Conservation (phyloP, 176 grass and related monocot genomes). For the Musa troglodytarum region DNA sequence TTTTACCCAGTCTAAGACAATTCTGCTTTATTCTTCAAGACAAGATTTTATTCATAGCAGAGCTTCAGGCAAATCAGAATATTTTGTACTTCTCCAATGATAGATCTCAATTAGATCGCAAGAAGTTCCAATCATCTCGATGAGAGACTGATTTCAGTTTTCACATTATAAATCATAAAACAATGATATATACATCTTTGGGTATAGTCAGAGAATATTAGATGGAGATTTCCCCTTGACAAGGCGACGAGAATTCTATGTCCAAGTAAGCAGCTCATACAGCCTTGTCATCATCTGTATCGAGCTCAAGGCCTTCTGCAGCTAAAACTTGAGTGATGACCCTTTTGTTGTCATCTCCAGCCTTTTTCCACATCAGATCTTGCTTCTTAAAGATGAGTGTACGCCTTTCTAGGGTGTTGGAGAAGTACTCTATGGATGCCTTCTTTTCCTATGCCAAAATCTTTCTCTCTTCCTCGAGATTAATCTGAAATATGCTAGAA, state of each 20-base stretch:
- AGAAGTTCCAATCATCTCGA: no score
- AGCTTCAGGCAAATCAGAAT: no score
- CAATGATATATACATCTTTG: not conserved
- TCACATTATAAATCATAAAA: not conserved
- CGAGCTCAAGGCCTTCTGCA: constrained; percentile 76
- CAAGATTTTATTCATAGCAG: no score
- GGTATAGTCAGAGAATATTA: not conserved
- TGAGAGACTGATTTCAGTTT: not conserved
- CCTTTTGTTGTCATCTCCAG: constrained; percentile 60
- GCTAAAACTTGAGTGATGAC: constrained; percentile 65
- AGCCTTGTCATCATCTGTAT: constrained; percentile 65
- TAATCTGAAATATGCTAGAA: constrained; percentile 33
- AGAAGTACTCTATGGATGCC: constrained; percentile 77
- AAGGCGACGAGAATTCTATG: not conserved
- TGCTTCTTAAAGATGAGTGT: constrained; percentile 72
- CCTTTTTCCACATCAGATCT: constrained; percentile 77
- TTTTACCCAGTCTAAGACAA: no score
- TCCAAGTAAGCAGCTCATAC: not conserved
- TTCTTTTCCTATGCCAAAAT: constrained; percentile 81
- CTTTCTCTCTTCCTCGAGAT: constrained; percentile 85
- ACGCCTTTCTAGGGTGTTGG: constrained; percentile 68
- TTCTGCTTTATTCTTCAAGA: no score
- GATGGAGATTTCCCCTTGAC: not conserved
- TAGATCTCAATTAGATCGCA: no score
- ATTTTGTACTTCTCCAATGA: no score